These are phyloP conservation scores for Hansenula sp. DNA, from an alignment of 1,139 yeast species.

Conservation along the genomic window DNA sequence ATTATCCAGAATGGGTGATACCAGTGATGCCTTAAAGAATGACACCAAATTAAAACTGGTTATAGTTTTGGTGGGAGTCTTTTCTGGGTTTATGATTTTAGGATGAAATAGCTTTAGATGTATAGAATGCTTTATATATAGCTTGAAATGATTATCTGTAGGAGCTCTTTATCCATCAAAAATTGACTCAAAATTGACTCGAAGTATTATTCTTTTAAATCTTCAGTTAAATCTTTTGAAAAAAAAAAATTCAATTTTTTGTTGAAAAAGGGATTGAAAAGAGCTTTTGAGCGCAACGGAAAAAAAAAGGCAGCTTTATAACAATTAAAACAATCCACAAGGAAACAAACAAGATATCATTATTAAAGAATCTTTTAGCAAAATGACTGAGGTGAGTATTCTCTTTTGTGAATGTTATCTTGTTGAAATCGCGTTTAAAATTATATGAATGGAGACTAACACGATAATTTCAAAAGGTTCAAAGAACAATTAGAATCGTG, in stretches of 20 bases:
- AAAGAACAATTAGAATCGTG: slow-evolving; percentile 84
- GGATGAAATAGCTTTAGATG: no score
- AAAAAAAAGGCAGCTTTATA: no score
- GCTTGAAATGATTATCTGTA: no score
- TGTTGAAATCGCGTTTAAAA: background rate
- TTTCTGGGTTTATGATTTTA: background rate
- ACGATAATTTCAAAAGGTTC: slow-evolving; percentile 39
- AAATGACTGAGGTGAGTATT: slow-evolving; percentile 1
- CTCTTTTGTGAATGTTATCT: background rate
- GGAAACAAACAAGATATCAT: background rate
- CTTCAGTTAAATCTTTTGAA: no score
- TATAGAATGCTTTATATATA: no score
- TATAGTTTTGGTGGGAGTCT: background rate
- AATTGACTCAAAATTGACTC: no score
- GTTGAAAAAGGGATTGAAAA: no score
- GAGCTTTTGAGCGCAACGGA: no score
- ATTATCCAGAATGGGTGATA: background rate
- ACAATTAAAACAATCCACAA: no score
- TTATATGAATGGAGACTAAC: slow-evolving; percentile 1
- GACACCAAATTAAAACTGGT: background rate
- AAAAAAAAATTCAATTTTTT: no score
- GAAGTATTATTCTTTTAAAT: no score
- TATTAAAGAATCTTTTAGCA: background rate
- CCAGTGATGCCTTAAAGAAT: background rate
- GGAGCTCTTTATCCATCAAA: no score